phyloP scores from a whole-genome alignment of 495 filamentous ascomycete genomes.

The Peziza echinospora region DNA sequence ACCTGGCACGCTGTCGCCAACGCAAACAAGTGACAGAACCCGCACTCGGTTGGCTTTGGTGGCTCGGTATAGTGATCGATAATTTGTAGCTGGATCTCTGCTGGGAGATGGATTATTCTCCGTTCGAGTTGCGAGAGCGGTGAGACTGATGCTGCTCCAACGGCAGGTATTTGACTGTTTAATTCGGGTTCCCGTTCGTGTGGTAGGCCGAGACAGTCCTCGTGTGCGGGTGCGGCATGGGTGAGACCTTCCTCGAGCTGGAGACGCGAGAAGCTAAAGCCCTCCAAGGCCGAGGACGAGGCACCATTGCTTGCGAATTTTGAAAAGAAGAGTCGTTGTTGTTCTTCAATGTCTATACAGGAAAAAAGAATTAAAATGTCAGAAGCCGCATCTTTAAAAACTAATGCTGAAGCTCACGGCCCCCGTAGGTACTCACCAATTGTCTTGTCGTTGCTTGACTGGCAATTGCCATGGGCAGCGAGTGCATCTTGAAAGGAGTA shows the following conservation, averaged over 20 bases:
- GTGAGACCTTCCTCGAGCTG: neutral
- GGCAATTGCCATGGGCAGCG: too few relatives aligned
- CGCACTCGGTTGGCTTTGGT: conserved; percentile 1
- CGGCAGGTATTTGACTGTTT: neutral
- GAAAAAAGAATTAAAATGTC: too few relatives aligned
- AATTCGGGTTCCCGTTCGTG: neutral
- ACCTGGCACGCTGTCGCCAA: conserved; percentile 13
- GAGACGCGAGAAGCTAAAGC: neutral
- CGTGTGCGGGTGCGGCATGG: neutral
- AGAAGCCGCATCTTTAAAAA: too few relatives aligned
- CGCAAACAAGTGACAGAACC: conserved; percentile 15
- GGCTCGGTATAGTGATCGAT: conserved; percentile 1
- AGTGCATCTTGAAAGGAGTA: too few relatives aligned
- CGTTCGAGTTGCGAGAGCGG: too few relatives aligned
- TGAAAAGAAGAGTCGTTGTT: neutral
- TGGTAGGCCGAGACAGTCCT: neutral
- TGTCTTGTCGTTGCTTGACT: too few relatives aligned
- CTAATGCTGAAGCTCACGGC: too few relatives aligned
- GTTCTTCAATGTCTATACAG: neutral
- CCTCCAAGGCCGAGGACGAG: neutral
- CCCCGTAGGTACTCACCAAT: too few relatives aligned
- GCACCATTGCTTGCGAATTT: neutral
- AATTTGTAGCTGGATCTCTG: conserved; percentile 17
- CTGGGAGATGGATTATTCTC: too few relatives aligned
- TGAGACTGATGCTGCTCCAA: too few relatives aligned